Conservation (phyloP, 192 early-diverging fungal genomes). For the Coemansia sp. region DNA sequence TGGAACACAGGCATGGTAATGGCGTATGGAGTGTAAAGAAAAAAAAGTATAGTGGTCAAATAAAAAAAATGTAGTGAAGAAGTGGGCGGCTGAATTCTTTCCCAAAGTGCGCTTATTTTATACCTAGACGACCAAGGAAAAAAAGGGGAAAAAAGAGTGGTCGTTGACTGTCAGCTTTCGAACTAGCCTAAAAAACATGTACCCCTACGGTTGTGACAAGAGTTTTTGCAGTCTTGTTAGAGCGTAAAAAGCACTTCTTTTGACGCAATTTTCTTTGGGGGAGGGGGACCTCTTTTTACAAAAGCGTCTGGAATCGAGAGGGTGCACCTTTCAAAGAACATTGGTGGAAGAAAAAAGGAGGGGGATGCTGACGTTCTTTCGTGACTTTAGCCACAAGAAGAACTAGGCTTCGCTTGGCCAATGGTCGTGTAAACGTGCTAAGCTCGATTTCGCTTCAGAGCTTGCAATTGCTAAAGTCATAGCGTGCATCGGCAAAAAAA, state of each 20-base stretch:
- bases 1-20: background rate
- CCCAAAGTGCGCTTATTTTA: background rate
- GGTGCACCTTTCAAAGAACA: conserved; percentile 2
- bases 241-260: background rate
- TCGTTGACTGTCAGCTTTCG: conserved; percentile 1
- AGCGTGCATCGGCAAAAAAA: background rate
- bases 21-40: background rate
- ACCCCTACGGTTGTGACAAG: background rate
- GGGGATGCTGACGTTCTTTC: background rate
- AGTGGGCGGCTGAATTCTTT: background rate
- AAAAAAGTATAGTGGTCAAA: background rate
- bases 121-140: background rate
- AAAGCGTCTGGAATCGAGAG: background rate
- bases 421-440: background rate
- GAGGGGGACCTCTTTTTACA: background rate
- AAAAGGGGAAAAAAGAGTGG: background rate
- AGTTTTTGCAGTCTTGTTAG: background rate
- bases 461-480: background rate
- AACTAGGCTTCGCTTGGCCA: background rate
- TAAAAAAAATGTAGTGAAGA: background rate
- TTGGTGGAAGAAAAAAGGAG: too few species aligned
- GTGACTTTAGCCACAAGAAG: background rate
- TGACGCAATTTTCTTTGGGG: background rate
- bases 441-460: background rate
- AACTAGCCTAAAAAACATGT: background rate